phyloP scores from a whole-genome alignment of 148 eudicot genomes.

The Silene uniflora region DNA sequence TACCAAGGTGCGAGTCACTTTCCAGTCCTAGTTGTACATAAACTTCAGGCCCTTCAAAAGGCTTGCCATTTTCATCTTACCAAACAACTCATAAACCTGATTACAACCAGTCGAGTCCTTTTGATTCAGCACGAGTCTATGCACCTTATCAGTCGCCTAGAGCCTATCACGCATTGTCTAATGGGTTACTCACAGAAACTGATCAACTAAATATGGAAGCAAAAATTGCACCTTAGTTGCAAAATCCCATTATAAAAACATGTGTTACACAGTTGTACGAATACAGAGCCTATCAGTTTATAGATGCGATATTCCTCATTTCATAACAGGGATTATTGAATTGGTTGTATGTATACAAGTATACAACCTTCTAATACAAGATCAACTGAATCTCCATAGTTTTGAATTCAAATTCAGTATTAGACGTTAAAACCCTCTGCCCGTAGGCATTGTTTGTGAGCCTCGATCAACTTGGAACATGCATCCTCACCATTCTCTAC shows the following conservation, averaged over 20 bases:
- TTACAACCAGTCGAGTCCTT: constrained; percentile 98
- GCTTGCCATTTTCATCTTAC: constrained; percentile 62
- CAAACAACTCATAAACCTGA: constrained; percentile 97
- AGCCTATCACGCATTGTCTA: too few species aligned
- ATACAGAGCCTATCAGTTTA: too few species aligned
- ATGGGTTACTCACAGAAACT: background rate
- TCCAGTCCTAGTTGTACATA: constrained; percentile 81
- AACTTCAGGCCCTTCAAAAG: constrained; percentile 76
- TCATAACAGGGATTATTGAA: too few species aligned
- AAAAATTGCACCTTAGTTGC: constrained; percentile 7
- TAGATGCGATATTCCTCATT: too few species aligned
- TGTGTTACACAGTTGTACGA: too few species aligned
- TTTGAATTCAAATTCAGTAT: background rate
- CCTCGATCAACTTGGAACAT: constrained; percentile 85
- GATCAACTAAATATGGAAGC: background rate
- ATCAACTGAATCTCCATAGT: too few species aligned
- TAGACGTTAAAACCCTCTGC: constrained; percentile 89
- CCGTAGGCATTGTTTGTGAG: constrained; percentile 80
- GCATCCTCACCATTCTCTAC: constrained; percentile 85
- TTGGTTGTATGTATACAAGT: too few species aligned
- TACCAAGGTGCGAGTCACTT: constrained; percentile 88
- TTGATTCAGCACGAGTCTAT: background rate
- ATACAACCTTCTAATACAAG: too few species aligned
- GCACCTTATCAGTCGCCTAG: too few species aligned
- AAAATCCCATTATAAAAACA: background rate